Evolutionary conservation across 176 grass and related monocot genomes (phyloP).

Genomic region (Musa schizocarpa): DNA sequence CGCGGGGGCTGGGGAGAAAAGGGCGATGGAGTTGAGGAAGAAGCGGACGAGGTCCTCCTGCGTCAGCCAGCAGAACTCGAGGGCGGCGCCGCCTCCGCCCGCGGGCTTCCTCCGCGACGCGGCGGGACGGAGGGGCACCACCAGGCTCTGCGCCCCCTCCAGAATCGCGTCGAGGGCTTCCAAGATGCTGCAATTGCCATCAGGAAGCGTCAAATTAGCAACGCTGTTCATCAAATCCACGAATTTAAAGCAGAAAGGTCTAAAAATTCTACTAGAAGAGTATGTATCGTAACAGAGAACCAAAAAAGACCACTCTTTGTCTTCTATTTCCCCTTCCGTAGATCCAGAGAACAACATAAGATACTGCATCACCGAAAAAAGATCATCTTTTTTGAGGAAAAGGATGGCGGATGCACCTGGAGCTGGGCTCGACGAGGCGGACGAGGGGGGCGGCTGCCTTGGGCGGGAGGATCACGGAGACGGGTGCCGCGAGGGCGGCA

Average conservation of each 20-base stretch:
- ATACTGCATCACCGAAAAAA: too few species aligned
- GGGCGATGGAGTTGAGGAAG: slow-evolving; percentile 52
- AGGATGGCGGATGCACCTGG: slow-evolving; percentile 26
- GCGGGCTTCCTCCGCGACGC: slow-evolving; percentile 13
- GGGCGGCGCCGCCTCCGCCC: neutral
- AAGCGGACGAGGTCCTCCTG: slow-evolving; percentile 70
- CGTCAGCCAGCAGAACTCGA: slow-evolving; percentile 60
- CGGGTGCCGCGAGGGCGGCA: slow-evolving; percentile 32
- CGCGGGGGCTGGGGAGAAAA: slow-evolving; percentile 36
- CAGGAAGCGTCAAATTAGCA: slow-evolving; percentile 2
- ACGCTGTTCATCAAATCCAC: neutral
- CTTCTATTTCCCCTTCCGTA: too few species aligned
- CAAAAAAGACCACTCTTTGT: too few species aligned
- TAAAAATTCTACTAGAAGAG: too few species aligned
- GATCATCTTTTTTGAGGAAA: too few species aligned
- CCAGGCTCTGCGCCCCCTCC: slow-evolving; percentile 42
- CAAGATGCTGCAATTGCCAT: slow-evolving; percentile 31
- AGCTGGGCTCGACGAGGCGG: slow-evolving; percentile 32
- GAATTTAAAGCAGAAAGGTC: slow-evolving; percentile 3
- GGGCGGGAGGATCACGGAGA: slow-evolving; percentile 31
- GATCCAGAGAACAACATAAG: too few species aligned
- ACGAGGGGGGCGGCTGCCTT: slow-evolving; percentile 18
- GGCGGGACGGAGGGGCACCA: slow-evolving; percentile 34
- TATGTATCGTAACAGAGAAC: too few species aligned
- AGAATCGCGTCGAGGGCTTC: slow-evolving; percentile 58